These are phyloP conservation scores for Madurella mycetomatis DNA, from an alignment of 2,329 filamentous ascomycete species.

Conservation along the genomic window DNA sequence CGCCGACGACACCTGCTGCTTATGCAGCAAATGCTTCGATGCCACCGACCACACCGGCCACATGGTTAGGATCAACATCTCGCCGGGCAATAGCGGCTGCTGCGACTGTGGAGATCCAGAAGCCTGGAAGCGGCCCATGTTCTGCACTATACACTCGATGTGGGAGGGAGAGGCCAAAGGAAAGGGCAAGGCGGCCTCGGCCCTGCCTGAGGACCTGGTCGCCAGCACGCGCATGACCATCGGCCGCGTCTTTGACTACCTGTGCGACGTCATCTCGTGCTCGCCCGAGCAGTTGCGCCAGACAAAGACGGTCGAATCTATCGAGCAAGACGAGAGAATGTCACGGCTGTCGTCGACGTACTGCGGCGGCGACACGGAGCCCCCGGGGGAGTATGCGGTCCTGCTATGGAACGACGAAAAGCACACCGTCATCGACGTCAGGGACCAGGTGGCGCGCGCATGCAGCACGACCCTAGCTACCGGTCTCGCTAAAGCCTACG, in stretches of 20 bases:
- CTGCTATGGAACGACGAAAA: slow-evolving; percentile 98
- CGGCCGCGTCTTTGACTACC: slow-evolving; percentile 80
- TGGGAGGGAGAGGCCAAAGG: slow-evolving; percentile 51
- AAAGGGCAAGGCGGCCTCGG: slow-evolving; percentile 55
- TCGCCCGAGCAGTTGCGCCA: slow-evolving; percentile 91
- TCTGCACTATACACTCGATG: slow-evolving; percentile 89
- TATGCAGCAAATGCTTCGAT: slow-evolving; percentile 93
- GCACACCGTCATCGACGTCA: slow-evolving; percentile 88
- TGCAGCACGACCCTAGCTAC: slow-evolving; percentile 69
- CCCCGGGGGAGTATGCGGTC: slow-evolving; percentile 72
- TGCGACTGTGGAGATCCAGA: slow-evolving; percentile 97
- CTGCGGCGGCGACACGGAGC: slow-evolving; percentile 63
- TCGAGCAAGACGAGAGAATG: slow-evolving; percentile 72
- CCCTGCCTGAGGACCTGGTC: slow-evolving; percentile 69
- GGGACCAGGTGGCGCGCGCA: slow-evolving; percentile 83
- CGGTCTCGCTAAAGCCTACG: slow-evolving; percentile 71
- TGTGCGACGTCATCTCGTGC: slow-evolving; percentile 97
- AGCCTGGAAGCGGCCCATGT: slow-evolving; percentile 82
- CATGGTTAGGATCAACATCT: slow-evolving; percentile 83
- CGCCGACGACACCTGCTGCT: slow-evolving; percentile 88
- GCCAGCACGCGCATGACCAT: slow-evolving; percentile 81
- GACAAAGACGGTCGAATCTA: slow-evolving; percentile 75
- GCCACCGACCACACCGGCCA: slow-evolving; percentile 92
- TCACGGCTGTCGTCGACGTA: slow-evolving; percentile 74
- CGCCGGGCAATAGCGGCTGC: slow-evolving; percentile 87